A percentile compares a stretch with the other conserved stretches of the same genome.
Evolutionary conservation across 2,329 filamentous ascomycete species (phyloP).

Genomic region (Apiospora sp.): DNA sequence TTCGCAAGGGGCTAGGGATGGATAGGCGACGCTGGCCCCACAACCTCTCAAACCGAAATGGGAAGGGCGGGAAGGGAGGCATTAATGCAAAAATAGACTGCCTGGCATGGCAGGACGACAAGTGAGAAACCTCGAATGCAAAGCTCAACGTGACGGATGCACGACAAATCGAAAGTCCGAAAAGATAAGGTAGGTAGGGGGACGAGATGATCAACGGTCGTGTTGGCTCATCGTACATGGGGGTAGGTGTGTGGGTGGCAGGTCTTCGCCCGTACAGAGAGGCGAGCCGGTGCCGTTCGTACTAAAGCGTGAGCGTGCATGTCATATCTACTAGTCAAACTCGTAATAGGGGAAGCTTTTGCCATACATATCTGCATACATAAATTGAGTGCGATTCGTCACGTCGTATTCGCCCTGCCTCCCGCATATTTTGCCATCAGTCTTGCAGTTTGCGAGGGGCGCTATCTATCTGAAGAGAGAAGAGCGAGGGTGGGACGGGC

Average conservation of each 20-base stretch:
- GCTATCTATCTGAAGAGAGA: conserved; percentile 9
- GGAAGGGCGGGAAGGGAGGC: neutral
- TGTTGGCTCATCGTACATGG: neutral
- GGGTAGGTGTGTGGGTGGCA: neutral
- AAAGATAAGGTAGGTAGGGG: neutral
- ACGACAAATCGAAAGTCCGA: neutral
- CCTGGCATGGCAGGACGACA: neutral
- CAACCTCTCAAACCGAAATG: conserved; percentile 9
- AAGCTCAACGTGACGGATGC: neutral
- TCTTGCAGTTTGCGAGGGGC: neutral
- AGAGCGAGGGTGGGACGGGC: conserved; percentile 4
- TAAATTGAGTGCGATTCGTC: conserved; percentile 7
- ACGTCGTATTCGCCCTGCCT: conserved; percentile 22
- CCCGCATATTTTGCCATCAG: neutral
- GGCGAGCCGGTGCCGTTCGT: neutral
- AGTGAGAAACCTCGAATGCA: neutral
- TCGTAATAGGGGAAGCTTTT: conserved; percentile 20
- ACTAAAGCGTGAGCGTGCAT: conserved; percentile 8
- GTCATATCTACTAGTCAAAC: conserved; percentile 6
- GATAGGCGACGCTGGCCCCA: neutral
- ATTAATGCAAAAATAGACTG: conserved; percentile 21
- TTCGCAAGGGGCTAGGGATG: conserved; percentile 14
- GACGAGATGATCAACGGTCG: neutral
- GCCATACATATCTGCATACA: conserved; percentile 3
- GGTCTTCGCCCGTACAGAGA: conserved; percentile 6